Base-by-base conservation (phyloP, 2,329 filamentous ascomycete genomes). In the Fusarium tanahbumbuense region DNA sequence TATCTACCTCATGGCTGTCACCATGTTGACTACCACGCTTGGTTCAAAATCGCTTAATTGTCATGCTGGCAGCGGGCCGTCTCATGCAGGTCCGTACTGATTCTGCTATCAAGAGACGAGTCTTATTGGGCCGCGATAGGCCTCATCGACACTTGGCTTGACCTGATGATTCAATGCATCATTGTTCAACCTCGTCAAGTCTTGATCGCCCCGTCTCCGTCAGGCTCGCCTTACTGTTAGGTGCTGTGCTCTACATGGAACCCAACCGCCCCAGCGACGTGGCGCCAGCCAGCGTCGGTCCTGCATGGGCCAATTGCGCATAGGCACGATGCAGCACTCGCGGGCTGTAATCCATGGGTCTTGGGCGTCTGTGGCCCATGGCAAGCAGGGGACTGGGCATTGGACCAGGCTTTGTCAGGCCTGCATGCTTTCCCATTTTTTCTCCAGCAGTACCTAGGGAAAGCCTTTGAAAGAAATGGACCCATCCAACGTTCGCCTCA, bases 211-310 rank as follows among this genome's bases (percentile, higher is more conserved):
- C 11, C 28, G 47, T 49, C 30, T 48, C 16, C 53, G 65, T 69
- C 56, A 67, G 74, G 67, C 64, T 72, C 72, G 67, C 63, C 70
- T 70, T 67, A 65, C 67, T 61, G 60, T 41, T 37, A 37, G 34
- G 34, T 37, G 34, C 34, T 37, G 34, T 37, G 50, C 27, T 49
- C 18, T 28, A 62, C 45, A 57, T 50, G 60, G 60, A 65, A 75
- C 75, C 76, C 75, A 77, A 78, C 72, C 69, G 69, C 71, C 70
- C 63, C 70, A 53, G 74, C 75, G 71, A 76, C 74, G 74, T 76
- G 75, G 76, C 76, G 72, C 69, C 73, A 71, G 62, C 69, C 68
- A 70, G 59, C 64, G 67, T 60, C 60, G 59, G 60, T 60, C 60
- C 58, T 66, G 67, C 70, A 61, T 73, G 67, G 72, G 74, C 75